A percentile compares a stretch with the other conserved stretches of the same genome.
Conservation (phyloP, 1,139 yeast species). For the Oligophagozyma castellii region DNA sequence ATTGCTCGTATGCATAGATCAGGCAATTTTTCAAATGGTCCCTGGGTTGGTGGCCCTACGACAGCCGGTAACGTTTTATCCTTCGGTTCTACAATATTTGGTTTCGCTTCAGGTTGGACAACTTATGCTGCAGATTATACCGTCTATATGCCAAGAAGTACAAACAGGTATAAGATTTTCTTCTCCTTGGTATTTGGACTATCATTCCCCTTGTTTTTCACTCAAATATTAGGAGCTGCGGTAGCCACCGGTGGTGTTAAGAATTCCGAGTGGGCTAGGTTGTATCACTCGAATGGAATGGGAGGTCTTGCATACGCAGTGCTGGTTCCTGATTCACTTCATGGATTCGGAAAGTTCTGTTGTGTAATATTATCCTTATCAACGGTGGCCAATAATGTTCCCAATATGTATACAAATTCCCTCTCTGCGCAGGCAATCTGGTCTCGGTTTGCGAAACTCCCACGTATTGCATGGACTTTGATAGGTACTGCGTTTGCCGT, state of each 20-base stretch:
- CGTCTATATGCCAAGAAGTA: slow-evolving; percentile 61
- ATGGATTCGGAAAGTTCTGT: slow-evolving; percentile 83
- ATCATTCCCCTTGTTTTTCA: slow-evolving; percentile 52
- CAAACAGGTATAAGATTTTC: slow-evolving; percentile 47
- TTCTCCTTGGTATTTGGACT: slow-evolving; percentile 50
- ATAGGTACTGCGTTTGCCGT: slow-evolving; percentile 62
- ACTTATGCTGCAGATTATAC: slow-evolving; percentile 90
- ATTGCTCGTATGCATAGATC: slow-evolving; percentile 64
- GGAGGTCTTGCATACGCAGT: slow-evolving; percentile 80
- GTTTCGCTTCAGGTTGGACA: slow-evolving; percentile 93
- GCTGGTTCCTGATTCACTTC: slow-evolving; percentile 63
- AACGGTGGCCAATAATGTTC: slow-evolving; percentile 80
- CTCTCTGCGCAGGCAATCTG: slow-evolving; percentile 75
- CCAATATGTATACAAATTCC: slow-evolving; percentile 84
- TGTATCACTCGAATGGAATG: slow-evolving; percentile 32
- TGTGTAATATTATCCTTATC: slow-evolving; percentile 73
- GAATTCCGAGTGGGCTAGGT: slow-evolving; percentile 33
- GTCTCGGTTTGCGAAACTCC: slow-evolving; percentile 56
- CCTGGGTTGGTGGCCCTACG: slow-evolving; percentile 33
- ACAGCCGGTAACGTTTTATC: slow-evolving; percentile 70
- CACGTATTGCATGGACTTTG: slow-evolving; percentile 73
- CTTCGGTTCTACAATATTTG: slow-evolving; percentile 75
- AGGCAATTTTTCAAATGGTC: slow-evolving; percentile 38
- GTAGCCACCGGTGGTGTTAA: slow-evolving; percentile 47
- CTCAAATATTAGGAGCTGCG: slow-evolving; percentile 80